Percentiles rank a stretch among this genome's conserved stretches.
Evolutionary conservation across 768 basidiomycete genomes (phyloP).

Genomic region (Pluteus cervinus): DNA sequence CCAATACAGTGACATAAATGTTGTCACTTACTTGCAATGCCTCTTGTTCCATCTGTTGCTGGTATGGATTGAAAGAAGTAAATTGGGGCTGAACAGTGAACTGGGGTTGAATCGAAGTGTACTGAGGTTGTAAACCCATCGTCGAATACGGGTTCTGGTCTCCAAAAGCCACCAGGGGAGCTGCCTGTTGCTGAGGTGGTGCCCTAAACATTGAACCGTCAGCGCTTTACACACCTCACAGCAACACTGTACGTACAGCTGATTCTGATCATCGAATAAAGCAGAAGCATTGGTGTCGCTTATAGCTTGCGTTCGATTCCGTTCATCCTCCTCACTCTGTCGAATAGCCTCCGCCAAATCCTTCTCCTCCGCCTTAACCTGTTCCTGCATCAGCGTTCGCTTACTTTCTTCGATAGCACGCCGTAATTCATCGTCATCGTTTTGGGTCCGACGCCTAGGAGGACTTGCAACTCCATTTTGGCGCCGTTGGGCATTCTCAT

Average conservation of each 20-base stretch:
- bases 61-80: constrained; percentile 91
- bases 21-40: constrained; percentile 49
- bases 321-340: constrained; percentile 90
- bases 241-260: constrained; percentile 48
- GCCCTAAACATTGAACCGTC: constrained; percentile 15
- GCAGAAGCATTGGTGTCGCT: constrained; percentile 68
- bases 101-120: constrained; percentile 63
- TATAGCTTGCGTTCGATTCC: constrained; percentile 58
- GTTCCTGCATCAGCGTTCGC: constrained; percentile 63
- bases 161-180: constrained; percentile 54
- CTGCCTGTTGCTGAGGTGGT: constrained; percentile 22
- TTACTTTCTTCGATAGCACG: constrained; percentile 91
- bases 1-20: constrained; percentile 23
- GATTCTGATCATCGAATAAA: constrained; percentile 84
- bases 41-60: constrained; percentile 90
- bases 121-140: constrained; percentile 51
- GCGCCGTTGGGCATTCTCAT: constrained; percentile 40
- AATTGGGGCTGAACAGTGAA: constrained; percentile 80
- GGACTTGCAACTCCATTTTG: constrained; percentile 13
- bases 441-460: constrained; percentile 26
- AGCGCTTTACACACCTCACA: constrained; percentile 3
- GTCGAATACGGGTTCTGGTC: constrained; percentile 56
- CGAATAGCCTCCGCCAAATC: constrained; percentile 80
- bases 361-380: constrained; percentile 68
- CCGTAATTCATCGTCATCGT: constrained; percentile 79